Conservation (phyloP, 495 filamentous ascomycete species). For the Annulohypoxylon bovei region DNA sequence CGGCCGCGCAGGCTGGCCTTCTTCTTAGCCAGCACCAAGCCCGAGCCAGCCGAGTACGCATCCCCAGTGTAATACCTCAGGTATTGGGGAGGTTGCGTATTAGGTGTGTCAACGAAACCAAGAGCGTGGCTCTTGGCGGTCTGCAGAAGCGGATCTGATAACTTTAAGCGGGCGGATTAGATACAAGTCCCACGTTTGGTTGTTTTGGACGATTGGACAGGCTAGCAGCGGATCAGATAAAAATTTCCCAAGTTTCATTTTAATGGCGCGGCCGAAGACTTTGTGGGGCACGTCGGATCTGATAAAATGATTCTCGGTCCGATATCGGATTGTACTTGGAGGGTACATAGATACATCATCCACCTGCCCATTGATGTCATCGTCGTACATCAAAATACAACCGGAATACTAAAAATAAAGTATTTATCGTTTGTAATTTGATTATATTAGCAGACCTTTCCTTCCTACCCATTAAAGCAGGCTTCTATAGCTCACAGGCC, state of each 20-base stretch:
- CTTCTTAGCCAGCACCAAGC: not conserved
- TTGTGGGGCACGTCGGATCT: conserved; percentile 42
- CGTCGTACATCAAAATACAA: not conserved
- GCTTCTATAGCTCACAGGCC: too few relatives aligned
- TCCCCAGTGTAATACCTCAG: not conserved
- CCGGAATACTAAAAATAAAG: not conserved
- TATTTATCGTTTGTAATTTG: not conserved
- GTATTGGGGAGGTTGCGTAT: conserved; percentile 36
- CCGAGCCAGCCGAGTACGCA: not conserved
- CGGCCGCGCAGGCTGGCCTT: not conserved
- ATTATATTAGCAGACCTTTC: too few relatives aligned
- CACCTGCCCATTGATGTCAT: conserved; percentile 3
- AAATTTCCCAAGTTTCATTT: conserved; percentile 23
- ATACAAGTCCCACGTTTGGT: not conserved
- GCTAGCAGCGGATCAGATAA: conserved; percentile 39
- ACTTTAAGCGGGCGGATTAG: conserved; percentile 53
- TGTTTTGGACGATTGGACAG: not conserved
- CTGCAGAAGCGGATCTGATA: conserved; percentile 59
- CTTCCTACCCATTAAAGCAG: too few relatives aligned
- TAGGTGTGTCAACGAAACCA: conserved; percentile 17
- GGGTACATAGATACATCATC: not conserved
- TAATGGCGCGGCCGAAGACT: conserved; percentile 15
- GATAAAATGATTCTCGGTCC: conserved; percentile 43
- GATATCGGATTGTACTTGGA: conserved; percentile 25
- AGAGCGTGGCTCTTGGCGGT: conserved; percentile 34